Evolutionary conservation across 2,329 filamentous ascomycete species (phyloP), one percentile per base, ranked within the genome.

Genomic region (Davidsoniella australis): DNA sequence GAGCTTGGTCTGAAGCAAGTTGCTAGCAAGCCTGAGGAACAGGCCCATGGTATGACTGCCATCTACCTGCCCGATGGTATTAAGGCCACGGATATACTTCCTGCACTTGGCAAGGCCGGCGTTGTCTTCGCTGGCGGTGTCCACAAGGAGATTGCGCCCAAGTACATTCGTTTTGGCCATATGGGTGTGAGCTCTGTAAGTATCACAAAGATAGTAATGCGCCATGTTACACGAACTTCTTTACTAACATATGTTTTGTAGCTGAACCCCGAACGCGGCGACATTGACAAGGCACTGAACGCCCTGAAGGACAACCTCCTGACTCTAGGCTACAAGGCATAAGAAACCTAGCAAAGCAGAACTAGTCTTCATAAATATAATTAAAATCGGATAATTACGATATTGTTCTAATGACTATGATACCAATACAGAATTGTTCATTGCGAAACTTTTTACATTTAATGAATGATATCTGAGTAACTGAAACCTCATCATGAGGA

Each of bases 41-140:
- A 96, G 68, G 87, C 91, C 40, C 89, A 94, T 64, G 87, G 85
- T 59, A 98, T 98, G 91, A 98, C 91, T 3, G 89, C 91, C 52
- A 91, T 98, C 57, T 95, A 91, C 66, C 74, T 98, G 49, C 91
- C 91, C 1, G 85, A 96, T 54, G 80, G 74, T 39, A 68, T 96
- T 48, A 79, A 81, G 57, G 80, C 83, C 26, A 75, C 87, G 2
- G 85, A 94, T 56, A 71, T 98, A 33, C 72, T 98, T 48, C 88
- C 91, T 10, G 87, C 78, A 61, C 69, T 98, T 55, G 66, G 85
- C 54, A 85, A 84, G 68, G 88, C 83, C 65, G 87, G 87, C 26
- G 84, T 98, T 39, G 77, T 98, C 53, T 96, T 96, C 62, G 91
- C 91, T 20, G 91, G 87, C 53, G 91, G 91, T 54, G 74, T 98